Evolutionary conservation across 495 filamentous ascomycete genomes (phyloP).

Genomic region (Eremomyces bilateralis): DNA sequence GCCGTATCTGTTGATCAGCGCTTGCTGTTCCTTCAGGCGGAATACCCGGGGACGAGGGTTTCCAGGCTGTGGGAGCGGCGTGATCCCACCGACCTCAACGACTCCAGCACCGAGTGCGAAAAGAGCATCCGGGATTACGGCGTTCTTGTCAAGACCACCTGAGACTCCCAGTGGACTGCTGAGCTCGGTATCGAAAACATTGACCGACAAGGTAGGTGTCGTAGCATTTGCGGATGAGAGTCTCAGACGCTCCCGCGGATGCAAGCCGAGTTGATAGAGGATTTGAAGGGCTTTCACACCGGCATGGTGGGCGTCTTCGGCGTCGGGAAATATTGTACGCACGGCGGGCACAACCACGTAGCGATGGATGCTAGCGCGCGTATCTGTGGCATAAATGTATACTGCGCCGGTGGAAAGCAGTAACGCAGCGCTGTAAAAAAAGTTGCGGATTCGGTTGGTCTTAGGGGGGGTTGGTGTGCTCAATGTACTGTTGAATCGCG

Average conservation of each 20-base stretch:
- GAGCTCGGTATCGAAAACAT: constrained; percentile 59
- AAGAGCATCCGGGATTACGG: constrained; percentile 60
- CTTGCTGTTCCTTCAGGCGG: constrained; percentile 56
- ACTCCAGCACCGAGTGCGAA: constrained; percentile 62
- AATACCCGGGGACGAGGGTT: constrained; percentile 79
- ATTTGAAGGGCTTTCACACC: constrained; percentile 47
- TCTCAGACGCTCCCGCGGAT: constrained; percentile 52
- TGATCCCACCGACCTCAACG: constrained; percentile 82
- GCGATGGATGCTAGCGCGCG: constrained; percentile 63
- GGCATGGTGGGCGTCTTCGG: constrained; percentile 73
- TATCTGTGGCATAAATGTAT: too few relatives aligned
- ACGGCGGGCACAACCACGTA: constrained; percentile 59
- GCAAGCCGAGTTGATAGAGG: constrained; percentile 34
- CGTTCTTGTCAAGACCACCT: constrained; percentile 86
- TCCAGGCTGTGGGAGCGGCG: constrained; percentile 62
- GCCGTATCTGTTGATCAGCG: constrained; percentile 86
- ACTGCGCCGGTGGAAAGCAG: too few relatives aligned
- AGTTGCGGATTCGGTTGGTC: too few relatives aligned
- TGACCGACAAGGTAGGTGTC: constrained; percentile 27
- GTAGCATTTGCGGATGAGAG: constrained; percentile 23
- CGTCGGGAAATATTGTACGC: constrained; percentile 51
- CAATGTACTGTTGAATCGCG: too few relatives aligned
- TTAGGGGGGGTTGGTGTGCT: too few relatives aligned
- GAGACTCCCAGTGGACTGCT: constrained; percentile 78
- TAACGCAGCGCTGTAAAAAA: too few relatives aligned